phyloP scores from a whole-genome alignment of 2,329 filamentous ascomycete genomes.

The Reticulascus tulasneorum region DNA sequence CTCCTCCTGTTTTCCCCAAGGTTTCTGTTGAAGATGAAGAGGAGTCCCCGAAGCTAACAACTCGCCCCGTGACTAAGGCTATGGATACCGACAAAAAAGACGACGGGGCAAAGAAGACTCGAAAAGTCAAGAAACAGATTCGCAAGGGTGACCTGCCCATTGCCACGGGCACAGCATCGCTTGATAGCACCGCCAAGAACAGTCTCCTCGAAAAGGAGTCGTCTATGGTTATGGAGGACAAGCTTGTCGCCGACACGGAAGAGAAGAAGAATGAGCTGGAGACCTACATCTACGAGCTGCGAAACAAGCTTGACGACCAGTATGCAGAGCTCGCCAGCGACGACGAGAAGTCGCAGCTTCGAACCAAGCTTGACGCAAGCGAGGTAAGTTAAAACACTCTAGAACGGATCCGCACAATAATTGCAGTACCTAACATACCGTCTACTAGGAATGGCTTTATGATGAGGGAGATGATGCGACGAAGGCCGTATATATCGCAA shows the following conservation, averaged over 20 bases:
- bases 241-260: conserved; percentile 95
- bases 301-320: conserved; percentile 89
- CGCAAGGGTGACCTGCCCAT: conserved; percentile 95
- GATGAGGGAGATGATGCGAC: conserved; percentile 93
- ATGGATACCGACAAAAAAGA: conserved; percentile 80
- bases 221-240: conserved; percentile 95
- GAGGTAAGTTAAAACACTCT: conserved; percentile 64
- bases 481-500: conserved; percentile 90
- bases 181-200: conserved; percentile 67
- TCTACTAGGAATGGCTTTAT: conserved; percentile 89
- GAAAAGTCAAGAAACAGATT: conserved; percentile 99
- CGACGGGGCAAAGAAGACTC: conserved; percentile 75
- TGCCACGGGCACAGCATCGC: conserved; percentile 73
- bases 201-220: conserved; percentile 76
- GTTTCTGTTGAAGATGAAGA: conserved; percentile 3
- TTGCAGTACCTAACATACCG: conserved; percentile 18
- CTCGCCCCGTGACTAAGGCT: conserved; percentile 48
- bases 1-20: neutral
- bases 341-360: conserved; percentile 86
- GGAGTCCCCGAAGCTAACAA: conserved; percentile 20
- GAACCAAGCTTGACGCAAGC: conserved; percentile 73
- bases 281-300: conserved; percentile 93
- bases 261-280: conserved; percentile 99
- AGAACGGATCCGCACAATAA: neutral
- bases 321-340: conserved; percentile 87